Evolutionary conservation across 441 rosid species (phyloP).

Genomic region (Codiaeum variegatum): DNA sequence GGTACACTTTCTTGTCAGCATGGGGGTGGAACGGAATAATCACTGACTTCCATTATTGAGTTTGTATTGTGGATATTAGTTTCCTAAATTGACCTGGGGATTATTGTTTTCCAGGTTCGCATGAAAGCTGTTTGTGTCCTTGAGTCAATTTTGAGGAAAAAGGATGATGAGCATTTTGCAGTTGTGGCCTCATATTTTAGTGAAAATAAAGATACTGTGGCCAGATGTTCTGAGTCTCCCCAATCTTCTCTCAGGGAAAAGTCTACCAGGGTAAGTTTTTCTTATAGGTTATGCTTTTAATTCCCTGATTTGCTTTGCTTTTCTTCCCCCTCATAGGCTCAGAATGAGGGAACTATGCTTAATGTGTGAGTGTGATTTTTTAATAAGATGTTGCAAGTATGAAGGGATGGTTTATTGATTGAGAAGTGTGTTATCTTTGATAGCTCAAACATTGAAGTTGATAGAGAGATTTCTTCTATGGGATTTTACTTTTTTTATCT

Average conservation of each 20-base stretch:
- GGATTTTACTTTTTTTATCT: slow-evolving; percentile 1
- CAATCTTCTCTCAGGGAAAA: slow-evolving; percentile 88
- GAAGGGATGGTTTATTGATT: not conserved
- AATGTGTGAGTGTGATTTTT: not conserved
- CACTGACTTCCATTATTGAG: not conserved
- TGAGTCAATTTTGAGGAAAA: slow-evolving; percentile 78
- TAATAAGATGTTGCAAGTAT: not conserved
- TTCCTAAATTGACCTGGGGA: slow-evolving; percentile 3
- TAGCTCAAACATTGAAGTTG: not conserved
- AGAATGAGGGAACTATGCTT: not conserved
- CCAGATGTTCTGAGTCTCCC: slow-evolving; percentile 79
- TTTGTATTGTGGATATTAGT: not conserved
- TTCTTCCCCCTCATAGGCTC: not conserved
- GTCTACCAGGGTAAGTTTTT: slow-evolving; percentile 62
- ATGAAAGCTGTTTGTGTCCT: slow-evolving; percentile 92
- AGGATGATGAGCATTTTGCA: slow-evolving; percentile 62
- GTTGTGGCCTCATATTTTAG: slow-evolving; percentile 64
- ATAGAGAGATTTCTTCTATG: not conserved
- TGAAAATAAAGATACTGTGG: slow-evolving; percentile 60
- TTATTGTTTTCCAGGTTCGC: slow-evolving; percentile 57
- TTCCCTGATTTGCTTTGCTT: not conserved
- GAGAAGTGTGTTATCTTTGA: not conserved
- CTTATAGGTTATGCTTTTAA: not conserved
- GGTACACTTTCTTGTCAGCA: not conserved
- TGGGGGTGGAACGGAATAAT: not conserved